Conservation (phyloP, 306 rosid species). For the Cicer pinnatifidum region DNA sequence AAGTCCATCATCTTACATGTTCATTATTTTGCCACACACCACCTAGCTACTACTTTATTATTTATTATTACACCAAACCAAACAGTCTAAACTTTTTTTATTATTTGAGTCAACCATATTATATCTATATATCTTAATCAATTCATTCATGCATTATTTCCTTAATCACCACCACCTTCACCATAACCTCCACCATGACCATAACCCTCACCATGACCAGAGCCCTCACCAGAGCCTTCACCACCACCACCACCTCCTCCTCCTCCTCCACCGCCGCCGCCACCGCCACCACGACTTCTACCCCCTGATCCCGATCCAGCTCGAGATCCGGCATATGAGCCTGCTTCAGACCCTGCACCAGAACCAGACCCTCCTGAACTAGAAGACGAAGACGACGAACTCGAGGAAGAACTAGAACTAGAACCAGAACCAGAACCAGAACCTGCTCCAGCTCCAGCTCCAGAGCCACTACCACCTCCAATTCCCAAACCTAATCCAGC, state of each 20-base stretch:
- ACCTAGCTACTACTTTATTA: neutral
- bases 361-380: conserved; percentile 54
- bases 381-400: conserved; percentile 55
- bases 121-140: neutral
- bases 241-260: conserved; percentile 45
- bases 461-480: conserved; percentile 60
- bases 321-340: conserved; percentile 59
- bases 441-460: conserved; percentile 58
- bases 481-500: conserved; percentile 55
- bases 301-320: conserved; percentile 57
- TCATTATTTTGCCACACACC: conserved; percentile 18
- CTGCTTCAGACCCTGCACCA: conserved; percentile 56
- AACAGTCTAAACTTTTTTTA: conserved; percentile 16
- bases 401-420: conserved; percentile 56
- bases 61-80: conserved; percentile 43
- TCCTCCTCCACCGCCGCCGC: neutral
- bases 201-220: conserved; percentile 48
- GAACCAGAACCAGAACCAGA: conserved; percentile 55
- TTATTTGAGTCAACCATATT: conserved; percentile 21
- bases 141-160: neutral
- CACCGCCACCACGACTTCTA: conserved; percentile 27
- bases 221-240: conserved; percentile 21
- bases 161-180: conserved; percentile 55
- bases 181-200: conserved; percentile 47
- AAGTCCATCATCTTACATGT: conserved; percentile 31